Evolutionary conservation across 331 rosid genomes (phyloP).

Genomic region (Ulmus americana): DNA sequence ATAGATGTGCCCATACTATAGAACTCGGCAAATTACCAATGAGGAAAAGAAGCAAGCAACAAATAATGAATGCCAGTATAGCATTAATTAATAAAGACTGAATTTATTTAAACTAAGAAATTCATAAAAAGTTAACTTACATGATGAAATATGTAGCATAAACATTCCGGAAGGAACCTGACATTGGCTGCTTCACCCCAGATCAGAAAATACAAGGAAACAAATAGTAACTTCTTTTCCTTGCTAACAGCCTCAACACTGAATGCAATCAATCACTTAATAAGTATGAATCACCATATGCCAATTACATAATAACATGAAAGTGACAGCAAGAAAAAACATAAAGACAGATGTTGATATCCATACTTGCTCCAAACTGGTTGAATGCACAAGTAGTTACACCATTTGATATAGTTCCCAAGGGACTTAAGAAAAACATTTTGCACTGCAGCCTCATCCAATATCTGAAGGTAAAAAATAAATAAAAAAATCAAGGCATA

Average conservation of each 20-base stretch:
- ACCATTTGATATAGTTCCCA: constrained; percentile 82
- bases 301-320: constrained; percentile 15
- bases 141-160: constrained; percentile 98
- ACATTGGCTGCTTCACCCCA: constrained; percentile 95
- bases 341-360: constrained; percentile 14
- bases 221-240: constrained; percentile 64
- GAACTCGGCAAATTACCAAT: not conserved
- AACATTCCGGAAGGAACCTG: constrained; percentile 95
- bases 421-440: constrained; percentile 63
- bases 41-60: not conserved
- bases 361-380: constrained; percentile 87
- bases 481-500: constrained; percentile 12
- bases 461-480: constrained; percentile 39
- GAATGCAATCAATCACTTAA: constrained; percentile 23
- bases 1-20: not conserved
- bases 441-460: constrained; percentile 74
- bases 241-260: constrained; percentile 61
- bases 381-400: constrained; percentile 70
- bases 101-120: not conserved
- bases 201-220: constrained; percentile 68
- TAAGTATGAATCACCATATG: constrained; percentile 18
- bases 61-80: not conserved
- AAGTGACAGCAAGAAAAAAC: not conserved
- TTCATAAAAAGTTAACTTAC: constrained; percentile 47
- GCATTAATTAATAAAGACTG: no score